phyloP scores from a whole-genome alignment of 2,329 filamentous ascomycete genomes.

The Ophiocordyceps camponoti-leonardi region DNA sequence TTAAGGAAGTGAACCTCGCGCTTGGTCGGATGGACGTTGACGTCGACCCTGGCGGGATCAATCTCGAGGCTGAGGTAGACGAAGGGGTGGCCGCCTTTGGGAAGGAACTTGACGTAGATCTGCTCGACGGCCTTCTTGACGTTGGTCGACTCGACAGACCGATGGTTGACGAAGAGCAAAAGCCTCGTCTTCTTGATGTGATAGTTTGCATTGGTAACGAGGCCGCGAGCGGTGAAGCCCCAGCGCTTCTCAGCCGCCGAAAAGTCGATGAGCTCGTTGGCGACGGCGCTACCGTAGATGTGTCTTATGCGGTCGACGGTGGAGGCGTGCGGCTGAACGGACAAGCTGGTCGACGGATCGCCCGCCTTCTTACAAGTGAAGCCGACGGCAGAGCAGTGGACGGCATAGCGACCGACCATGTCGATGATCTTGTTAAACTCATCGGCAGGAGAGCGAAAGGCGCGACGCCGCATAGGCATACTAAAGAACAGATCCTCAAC shows the following conservation, averaged over 20 bases:
- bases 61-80: slow-evolving; percentile 85
- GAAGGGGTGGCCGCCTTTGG: slow-evolving; percentile 89
- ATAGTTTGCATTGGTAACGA: slow-evolving; percentile 87
- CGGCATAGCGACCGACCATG: slow-evolving; percentile 79
- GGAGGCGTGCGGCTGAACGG: slow-evolving; percentile 56
- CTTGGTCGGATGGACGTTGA: slow-evolving; percentile 96
- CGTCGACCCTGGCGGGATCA: slow-evolving; percentile 80
- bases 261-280: slow-evolving; percentile 75
- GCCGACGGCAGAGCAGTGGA: slow-evolving; percentile 79
- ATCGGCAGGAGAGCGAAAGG: slow-evolving; percentile 81
- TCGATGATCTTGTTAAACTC: slow-evolving; percentile 98
- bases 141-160: slow-evolving; percentile 73
- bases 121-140: slow-evolving; percentile 87
- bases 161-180: slow-evolving; percentile 90
- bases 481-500: slow-evolving; percentile 98
- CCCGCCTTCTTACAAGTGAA: slow-evolving; percentile 97
- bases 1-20: slow-evolving; percentile 94
- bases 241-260: slow-evolving; percentile 55
- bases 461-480: slow-evolving; percentile 68
- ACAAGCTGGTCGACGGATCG: slow-evolving; percentile 67
- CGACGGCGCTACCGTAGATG: slow-evolving; percentile 68
- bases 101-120: slow-evolving; percentile 71
- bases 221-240: slow-evolving; percentile 68
- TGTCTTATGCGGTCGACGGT: slow-evolving; percentile 75
- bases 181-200: slow-evolving; percentile 77